Evolutionary conservation across 495 filamentous ascomycete species (phyloP), one percentile per base, ranked within the genome.

Genomic region (Venustampulla echinocandica): DNA sequence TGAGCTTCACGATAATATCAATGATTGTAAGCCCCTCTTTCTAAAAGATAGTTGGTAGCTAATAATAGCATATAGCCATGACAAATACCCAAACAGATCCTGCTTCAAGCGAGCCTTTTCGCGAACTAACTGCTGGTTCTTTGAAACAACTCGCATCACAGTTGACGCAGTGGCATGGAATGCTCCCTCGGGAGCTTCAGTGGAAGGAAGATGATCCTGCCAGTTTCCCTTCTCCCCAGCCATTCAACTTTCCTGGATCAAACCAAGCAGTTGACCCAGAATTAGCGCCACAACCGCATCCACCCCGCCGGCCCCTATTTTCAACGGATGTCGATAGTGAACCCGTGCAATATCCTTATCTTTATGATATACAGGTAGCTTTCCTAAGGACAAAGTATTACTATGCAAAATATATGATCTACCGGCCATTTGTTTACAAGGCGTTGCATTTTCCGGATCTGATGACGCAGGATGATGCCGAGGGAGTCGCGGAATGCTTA

Each of bases 341-440:
- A 1, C 68, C 66, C 2, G 49, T 57, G 2, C 58, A 60, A 15
- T 72, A 76, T 45, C 60, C 65, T 13, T 74, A 68, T 54, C 65
- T 64, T 19, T 59, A 75, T 42, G 76, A 80, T 47, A 62, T 79
- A 34, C 68, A 77, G 32, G 67, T 73, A 13, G 75, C 77, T 4
- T 60, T 74, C 19, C 64, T 81, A 7, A 68, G 77, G 35, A 73
- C 75, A 3, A 64, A 71, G 25, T 81, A 75, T 62, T 79, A 79
- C 59, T 75, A 77, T 58, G 66, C 73, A 10, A 73, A 73, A 36
- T 79, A 73, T 59, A 64, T 80, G 41, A 68, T 79, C 45, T 67
- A 79, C 50, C 68, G 74, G 11, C 75, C 77, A 10, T 81, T 76
- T 48, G 51, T 80, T 28, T 81, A 77, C 67, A 81, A 81, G 52